A percentile compares a stretch with the other conserved stretches of the same genome.
phyloP scores from a whole-genome alignment of 768 basidiomycete genomes.

The Trametes coccinea region DNA sequence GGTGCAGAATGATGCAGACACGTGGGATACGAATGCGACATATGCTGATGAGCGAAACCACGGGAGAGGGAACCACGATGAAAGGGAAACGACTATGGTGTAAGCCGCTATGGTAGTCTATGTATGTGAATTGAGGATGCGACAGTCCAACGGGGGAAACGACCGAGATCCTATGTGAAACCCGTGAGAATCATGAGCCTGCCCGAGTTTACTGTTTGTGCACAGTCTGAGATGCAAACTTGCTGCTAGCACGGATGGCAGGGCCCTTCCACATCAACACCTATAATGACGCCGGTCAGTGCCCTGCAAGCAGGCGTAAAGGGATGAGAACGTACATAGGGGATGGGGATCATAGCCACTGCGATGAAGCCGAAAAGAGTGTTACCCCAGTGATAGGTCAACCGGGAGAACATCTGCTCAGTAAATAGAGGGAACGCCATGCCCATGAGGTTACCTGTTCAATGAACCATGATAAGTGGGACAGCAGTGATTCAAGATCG shows the following conservation, averaged over 20 bases:
- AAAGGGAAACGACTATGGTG: neutral
- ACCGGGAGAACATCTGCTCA: slow-evolving; percentile 42
- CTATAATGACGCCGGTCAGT: slow-evolving; percentile 11
- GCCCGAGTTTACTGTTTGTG: slow-evolving; percentile 5
- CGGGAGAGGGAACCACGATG: neutral
- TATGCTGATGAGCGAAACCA: neutral
- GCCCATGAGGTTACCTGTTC: slow-evolving; percentile 40
- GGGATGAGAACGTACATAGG: slow-evolving; percentile 36
- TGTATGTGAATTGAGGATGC: neutral
- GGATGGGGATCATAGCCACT: slow-evolving; percentile 45
- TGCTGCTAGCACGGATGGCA: slow-evolving; percentile 28
- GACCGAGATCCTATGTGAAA: neutral
- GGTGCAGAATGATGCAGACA: neutral
- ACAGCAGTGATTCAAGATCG: neutral
- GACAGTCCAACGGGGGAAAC: neutral
- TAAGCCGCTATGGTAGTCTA: neutral
- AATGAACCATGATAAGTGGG: neutral
- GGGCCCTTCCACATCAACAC: slow-evolving; percentile 30
- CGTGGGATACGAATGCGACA: neutral
- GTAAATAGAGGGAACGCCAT: slow-evolving; percentile 53
- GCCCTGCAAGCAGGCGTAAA: neutral
- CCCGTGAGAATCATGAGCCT: neutral
- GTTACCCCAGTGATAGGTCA: slow-evolving; percentile 54
- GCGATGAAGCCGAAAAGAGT: slow-evolving; percentile 44
- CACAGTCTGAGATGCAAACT: slow-evolving; percentile 27